A percentile compares a stretch with the other conserved stretches of the same genome.
Evolutionary conservation across 2,329 filamentous ascomycete species (phyloP).

Genomic region (Xylaria sp.): DNA sequence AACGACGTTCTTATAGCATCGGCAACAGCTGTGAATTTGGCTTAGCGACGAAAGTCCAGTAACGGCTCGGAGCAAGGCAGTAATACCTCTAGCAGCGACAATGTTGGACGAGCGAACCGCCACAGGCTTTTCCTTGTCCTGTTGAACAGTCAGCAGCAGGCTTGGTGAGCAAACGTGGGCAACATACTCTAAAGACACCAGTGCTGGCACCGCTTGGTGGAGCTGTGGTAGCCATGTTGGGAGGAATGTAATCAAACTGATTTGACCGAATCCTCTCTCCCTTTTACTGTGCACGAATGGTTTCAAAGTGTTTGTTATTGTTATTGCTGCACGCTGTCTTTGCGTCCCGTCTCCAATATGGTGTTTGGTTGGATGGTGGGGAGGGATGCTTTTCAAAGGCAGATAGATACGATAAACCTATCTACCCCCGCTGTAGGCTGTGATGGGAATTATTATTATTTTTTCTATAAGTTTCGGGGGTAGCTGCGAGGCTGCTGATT

Average conservation of each 20-base stretch:
- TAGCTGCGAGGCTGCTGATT: conserved; percentile 47
- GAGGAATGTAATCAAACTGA: conserved; percentile 16
- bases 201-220: conserved; percentile 56
- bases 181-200: conserved; percentile 61
- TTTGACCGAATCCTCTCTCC: not conserved
- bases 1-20: conserved; percentile 98
- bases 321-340: not conserved
- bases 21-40: conserved; percentile 75
- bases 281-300: not conserved
- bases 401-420: not conserved
- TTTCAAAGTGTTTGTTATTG: not conserved
- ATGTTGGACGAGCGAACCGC: conserved; percentile 97
- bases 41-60: conserved; percentile 46
- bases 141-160: conserved; percentile 38
- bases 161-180: not conserved
- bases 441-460: conserved; percentile 37
- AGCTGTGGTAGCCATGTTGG: conserved; percentile 59
- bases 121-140: conserved; percentile 98
- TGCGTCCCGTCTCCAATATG: not conserved
- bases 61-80: conserved; percentile 53
- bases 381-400: conserved; percentile 24
- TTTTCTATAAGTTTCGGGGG: conserved; percentile 42
- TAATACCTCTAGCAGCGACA: conserved; percentile 84
- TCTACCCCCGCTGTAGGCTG: conserved; percentile 40
- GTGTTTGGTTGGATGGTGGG: conserved; percentile 14